These are phyloP conservation scores for Apophysomyces ossiformis DNA, from an alignment of 371 early-diverging fungal genomes.

Conservation along the genomic window DNA sequence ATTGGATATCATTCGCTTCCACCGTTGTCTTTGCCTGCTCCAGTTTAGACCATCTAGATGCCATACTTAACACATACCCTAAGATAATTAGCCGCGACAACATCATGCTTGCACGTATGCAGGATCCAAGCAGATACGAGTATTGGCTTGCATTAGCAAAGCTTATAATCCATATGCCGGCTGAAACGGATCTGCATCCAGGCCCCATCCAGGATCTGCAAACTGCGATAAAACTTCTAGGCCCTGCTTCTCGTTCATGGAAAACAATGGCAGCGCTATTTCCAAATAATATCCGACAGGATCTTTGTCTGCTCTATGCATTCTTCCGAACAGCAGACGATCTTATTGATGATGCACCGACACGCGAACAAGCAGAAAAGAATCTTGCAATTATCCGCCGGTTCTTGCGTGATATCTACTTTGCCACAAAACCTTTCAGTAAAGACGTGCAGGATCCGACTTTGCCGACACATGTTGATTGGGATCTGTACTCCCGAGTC, in stretches of 20 bases:
- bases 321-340: slow-evolving; percentile 65
- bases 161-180: slow-evolving; percentile 25
- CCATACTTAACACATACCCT: slow-evolving; percentile 41
- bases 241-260: slow-evolving; percentile 54
- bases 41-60: slow-evolving; percentile 48
- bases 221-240: slow-evolving; percentile 31
- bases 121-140: slow-evolving; percentile 20
- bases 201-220: slow-evolving; percentile 37
- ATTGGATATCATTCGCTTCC: slow-evolving; percentile 43
- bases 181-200: slow-evolving; percentile 29
- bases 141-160: slow-evolving; percentile 30
- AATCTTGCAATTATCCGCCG: slow-evolving; percentile 35
- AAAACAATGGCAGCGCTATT: slow-evolving; percentile 55
- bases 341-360: slow-evolving; percentile 51
- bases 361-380: slow-evolving; percentile 22
- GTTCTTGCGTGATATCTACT: slow-evolving; percentile 23
- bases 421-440: slow-evolving; percentile 3
- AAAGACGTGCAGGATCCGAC: slow-evolving; percentile 17
- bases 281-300: slow-evolving; percentile 51
- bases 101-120: slow-evolving; percentile 22
- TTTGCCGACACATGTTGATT: slow-evolving; percentile 32
- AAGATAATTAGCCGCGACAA: slow-evolving; percentile 23
- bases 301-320: slow-evolving; percentile 56
- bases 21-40: slow-evolving; percentile 42
- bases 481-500: slow-evolving; percentile 21